A percentile compares a stretch with the other conserved stretches of the same genome.
Evolutionary conservation across 371 early-diverging fungal species (phyloP).

Genomic region (Saksenaea oblongispora): DNA sequence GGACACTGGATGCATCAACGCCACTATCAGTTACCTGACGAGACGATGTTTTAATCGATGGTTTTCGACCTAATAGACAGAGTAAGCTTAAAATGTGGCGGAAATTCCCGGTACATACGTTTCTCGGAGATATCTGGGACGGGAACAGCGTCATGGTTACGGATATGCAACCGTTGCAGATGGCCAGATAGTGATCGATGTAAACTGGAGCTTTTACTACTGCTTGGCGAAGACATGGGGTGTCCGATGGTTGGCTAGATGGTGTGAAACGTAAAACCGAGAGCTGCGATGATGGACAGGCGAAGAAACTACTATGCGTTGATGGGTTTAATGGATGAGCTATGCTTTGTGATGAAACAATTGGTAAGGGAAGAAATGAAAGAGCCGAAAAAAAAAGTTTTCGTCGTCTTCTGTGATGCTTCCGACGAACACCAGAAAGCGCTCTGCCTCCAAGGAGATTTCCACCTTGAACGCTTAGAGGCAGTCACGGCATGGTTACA

Average conservation of each 20-base stretch:
- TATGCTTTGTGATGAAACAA: slow-evolving; percentile 1
- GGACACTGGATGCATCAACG: slow-evolving; percentile 6
- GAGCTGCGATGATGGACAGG: neutral
- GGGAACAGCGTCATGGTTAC: slow-evolving; percentile 26
- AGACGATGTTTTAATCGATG: slow-evolving; percentile 4
- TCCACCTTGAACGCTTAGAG: neutral
- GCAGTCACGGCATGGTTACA: slow-evolving; percentile 5
- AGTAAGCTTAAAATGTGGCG: neutral
- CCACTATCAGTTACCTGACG: slow-evolving; percentile 2
- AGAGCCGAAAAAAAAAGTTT: neutral
- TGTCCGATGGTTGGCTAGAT: slow-evolving; percentile 11
- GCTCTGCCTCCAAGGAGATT: neutral
- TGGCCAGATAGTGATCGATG: slow-evolving; percentile 47
- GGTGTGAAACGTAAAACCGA: slow-evolving; percentile 4
- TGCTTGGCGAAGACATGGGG: slow-evolving; percentile 38
- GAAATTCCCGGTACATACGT: slow-evolving; percentile 11
- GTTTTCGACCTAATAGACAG: slow-evolving; percentile 5
- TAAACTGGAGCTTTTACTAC: slow-evolving; percentile 29
- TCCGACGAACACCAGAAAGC: slow-evolving; percentile 1
- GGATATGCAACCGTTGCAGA: slow-evolving; percentile 44
- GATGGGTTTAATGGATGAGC: neutral
- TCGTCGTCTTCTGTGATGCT: slow-evolving; percentile 3
- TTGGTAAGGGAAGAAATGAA: neutral
- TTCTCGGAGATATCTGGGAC: slow-evolving; percentile 37
- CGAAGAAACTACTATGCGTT: neutral